These are phyloP conservation scores for Wickerhamomyces sp. DNA, from an alignment of 1,139 yeast species.

Conservation along the genomic window DNA sequence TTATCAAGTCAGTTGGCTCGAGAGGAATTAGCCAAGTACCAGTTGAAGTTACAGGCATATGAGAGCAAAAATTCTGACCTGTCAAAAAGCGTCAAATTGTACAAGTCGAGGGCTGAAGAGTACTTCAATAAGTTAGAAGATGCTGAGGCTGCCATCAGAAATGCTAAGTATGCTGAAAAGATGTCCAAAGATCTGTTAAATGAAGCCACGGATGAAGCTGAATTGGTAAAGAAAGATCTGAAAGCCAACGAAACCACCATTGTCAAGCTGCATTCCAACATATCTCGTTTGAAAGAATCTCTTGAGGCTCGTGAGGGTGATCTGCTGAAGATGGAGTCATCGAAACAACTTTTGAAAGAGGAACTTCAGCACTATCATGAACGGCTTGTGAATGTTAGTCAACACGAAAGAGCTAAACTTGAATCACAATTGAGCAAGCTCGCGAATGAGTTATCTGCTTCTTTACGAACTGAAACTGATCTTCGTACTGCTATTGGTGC, in stretches of 20 bases:
- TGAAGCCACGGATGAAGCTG: constrained; percentile 49
- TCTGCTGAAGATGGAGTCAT: constrained; percentile 44
- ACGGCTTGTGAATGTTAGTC: constrained; percentile 36
- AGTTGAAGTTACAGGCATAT: constrained; percentile 50
- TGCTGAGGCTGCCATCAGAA: constrained; percentile 69
- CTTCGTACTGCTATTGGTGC: constrained; percentile 61
- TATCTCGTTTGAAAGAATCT: constrained; percentile 50
- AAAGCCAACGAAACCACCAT: constrained; percentile 53
- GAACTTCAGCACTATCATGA: constrained; percentile 51
- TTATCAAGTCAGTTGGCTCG: constrained; percentile 20
- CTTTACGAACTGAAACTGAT: constrained; percentile 58
- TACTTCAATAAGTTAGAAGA: constrained; percentile 69
- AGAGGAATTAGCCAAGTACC: constrained; percentile 26
- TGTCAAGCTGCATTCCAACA: constrained; percentile 50
- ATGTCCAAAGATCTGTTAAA: constrained; percentile 49
- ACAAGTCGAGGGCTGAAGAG: constrained; percentile 70
- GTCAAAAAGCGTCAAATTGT: constrained; percentile 49
- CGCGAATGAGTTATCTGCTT: constrained; percentile 50
- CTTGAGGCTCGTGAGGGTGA: constrained; percentile 57
- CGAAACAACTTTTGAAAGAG: constrained; percentile 38
- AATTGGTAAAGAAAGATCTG: constrained; percentile 53
- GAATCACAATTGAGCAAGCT: constrained; percentile 55
- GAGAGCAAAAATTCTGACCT: constrained; percentile 48
- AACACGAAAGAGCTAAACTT: constrained; percentile 34
- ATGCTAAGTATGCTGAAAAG: constrained; percentile 58